Evolutionary conservation across 1,284 basidiomycete genomes (phyloP).

Genomic region (Tilletia caries): DNA sequence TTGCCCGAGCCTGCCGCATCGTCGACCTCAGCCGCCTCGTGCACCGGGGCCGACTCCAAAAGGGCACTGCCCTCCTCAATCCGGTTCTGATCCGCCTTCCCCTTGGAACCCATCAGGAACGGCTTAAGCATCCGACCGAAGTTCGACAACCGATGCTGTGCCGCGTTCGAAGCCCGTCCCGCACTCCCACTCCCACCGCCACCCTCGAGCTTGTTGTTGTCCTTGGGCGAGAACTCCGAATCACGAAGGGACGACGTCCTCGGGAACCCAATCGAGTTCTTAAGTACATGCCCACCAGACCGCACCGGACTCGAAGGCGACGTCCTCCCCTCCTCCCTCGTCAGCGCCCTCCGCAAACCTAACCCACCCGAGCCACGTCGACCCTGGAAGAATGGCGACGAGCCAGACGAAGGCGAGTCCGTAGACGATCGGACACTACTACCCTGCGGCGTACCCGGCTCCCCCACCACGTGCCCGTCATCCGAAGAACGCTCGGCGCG

Average conservation of each 20-base stretch:
- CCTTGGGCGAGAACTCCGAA: neutral
- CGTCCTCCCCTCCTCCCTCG: neutral
- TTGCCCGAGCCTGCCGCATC: neutral
- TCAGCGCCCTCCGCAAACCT: neutral
- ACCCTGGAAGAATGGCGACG: neutral
- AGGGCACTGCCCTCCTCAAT: neutral
- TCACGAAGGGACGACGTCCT: neutral
- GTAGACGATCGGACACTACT: neutral
- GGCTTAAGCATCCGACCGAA: slow-evolving; percentile 1
- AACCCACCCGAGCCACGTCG: neutral
- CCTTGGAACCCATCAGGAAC: neutral
- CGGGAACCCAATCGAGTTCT: slow-evolving; percentile 8
- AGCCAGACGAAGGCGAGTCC: neutral
- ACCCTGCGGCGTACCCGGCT: neutral
- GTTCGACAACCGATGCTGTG: neutral
- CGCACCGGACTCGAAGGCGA: neutral
- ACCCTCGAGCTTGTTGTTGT: neutral
- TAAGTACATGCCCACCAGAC: neutral
- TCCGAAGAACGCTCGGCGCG: neutral
- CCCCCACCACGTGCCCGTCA: neutral
- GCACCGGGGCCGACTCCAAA: neutral
- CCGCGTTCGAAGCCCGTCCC: too few species aligned
- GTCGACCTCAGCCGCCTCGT: too few species aligned
- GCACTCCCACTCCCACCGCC: too few species aligned
- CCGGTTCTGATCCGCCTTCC: neutral